A percentile compares a stretch with the other conserved stretches of the same genome.
These are phyloP conservation scores for Aulographum hederae DNA, from an alignment of 2,329 filamentous ascomycete species.

Conservation along the genomic window DNA sequence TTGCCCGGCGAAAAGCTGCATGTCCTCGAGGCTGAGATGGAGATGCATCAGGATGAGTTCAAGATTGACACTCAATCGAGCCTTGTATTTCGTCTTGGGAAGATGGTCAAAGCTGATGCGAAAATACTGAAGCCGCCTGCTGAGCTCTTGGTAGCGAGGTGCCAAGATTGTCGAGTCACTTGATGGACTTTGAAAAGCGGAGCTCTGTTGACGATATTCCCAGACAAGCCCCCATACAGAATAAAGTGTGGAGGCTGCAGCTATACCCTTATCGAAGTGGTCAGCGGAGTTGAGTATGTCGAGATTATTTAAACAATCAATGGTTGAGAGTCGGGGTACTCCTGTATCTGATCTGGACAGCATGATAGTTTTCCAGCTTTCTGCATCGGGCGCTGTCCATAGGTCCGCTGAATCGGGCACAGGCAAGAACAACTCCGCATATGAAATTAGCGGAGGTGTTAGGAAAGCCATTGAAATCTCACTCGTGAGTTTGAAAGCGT, in stretches of 20 bases:
- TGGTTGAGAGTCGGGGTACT: constrained; percentile 9
- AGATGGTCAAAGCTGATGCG: constrained; percentile 25
- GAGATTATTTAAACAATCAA: constrained; percentile 24
- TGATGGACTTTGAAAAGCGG: constrained; percentile 24
- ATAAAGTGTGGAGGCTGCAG: too few species aligned
- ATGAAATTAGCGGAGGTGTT: constrained; percentile 47
- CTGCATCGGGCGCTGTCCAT: constrained; percentile 46
- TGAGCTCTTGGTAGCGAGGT: constrained; percentile 44
- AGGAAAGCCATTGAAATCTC: constrained; percentile 50
- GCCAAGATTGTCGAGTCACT: constrained; percentile 22
- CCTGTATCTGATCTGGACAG: constrained; percentile 21
- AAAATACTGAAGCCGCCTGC: constrained; percentile 36
- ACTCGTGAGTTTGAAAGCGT: constrained; percentile 45
- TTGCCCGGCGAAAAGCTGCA: constrained; percentile 50
- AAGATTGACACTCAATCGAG: constrained; percentile 20
- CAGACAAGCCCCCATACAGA: constrained; percentile 47
- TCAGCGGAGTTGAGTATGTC: constrained; percentile 31
- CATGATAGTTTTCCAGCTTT: constrained; percentile 45
- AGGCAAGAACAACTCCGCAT: constrained; percentile 48
- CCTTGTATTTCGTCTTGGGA: constrained; percentile 13
- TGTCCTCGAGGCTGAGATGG: constrained; percentile 44
- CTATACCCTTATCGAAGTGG: too few species aligned
- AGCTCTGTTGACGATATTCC: constrained; percentile 44
- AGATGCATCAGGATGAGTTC: constrained; percentile 43
- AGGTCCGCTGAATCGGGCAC: constrained; percentile 42